phyloP scores from a whole-genome alignment of 257 asterid species.

The Nicotiana knightiana region DNA sequence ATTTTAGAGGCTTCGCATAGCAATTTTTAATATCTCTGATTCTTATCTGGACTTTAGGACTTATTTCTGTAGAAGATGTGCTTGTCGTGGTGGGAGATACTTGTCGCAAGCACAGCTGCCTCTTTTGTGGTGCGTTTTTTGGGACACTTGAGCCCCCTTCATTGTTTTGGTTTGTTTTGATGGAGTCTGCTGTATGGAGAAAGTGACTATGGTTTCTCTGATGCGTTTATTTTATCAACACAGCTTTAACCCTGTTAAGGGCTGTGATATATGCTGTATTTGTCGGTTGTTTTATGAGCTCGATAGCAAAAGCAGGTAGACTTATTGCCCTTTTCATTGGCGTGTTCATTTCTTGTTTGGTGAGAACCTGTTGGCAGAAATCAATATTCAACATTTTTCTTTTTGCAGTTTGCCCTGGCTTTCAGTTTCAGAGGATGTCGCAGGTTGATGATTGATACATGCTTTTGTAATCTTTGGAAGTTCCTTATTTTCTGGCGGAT shows the following conservation, averaged over 20 bases:
- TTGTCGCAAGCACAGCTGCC: background rate
- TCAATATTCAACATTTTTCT: conserved; percentile 3
- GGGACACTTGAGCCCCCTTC: background rate
- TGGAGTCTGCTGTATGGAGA: background rate
- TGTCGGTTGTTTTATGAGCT: background rate
- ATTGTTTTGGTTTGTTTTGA: background rate
- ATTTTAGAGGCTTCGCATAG: background rate
- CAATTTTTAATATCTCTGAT: background rate
- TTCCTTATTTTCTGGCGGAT: no score
- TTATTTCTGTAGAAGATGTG: background rate
- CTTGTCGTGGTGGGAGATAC: no score
- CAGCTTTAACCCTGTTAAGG: conserved; percentile 9
- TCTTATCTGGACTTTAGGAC: background rate
- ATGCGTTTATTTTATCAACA: conserved; percentile 3
- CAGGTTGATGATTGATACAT: background rate
- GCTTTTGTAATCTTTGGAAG: background rate
- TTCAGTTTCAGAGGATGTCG: conserved; percentile 8
- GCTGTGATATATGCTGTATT: conserved; percentile 1
- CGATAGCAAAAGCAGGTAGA: conserved; percentile 20
- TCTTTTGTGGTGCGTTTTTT: background rate
- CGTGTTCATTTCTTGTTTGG: background rate
- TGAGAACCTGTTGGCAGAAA: background rate
- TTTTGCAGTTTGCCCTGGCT: conserved; percentile 20
- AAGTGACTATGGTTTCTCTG: conserved; percentile 16
- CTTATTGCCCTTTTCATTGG: background rate